Conservation (phyloP, 805 yeast species). For the Candida ovalis region DNA sequence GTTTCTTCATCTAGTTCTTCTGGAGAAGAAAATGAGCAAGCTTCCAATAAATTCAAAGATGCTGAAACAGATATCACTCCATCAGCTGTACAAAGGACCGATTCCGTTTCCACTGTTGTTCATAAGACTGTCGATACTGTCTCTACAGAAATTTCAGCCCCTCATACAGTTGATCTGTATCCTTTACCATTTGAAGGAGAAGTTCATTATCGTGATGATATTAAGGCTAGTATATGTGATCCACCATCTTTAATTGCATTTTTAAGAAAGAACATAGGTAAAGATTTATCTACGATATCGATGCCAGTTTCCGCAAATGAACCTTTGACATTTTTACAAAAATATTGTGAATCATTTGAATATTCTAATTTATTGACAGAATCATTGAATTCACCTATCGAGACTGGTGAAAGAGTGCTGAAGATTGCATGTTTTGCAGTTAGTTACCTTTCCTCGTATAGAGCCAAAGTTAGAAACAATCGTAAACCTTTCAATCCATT, state of each 20-base stretch:
- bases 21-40: neutral
- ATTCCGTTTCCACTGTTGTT: neutral
- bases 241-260: conserved; percentile 84
- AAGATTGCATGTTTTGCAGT: conserved; percentile 81
- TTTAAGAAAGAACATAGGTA: conserved; percentile 87
- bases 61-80: neutral
- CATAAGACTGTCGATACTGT: neutral
- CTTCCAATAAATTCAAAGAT: neutral
- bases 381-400: conserved; percentile 47
- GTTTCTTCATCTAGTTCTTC: conserved; percentile 1
- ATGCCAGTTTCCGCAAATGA: conserved; percentile 96
- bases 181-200: conserved; percentile 57
- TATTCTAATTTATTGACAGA: conserved; percentile 63
- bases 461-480: conserved; percentile 69
- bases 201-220: conserved; percentile 53
- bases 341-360: conserved; percentile 76
- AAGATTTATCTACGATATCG: conserved; percentile 77
- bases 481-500: conserved; percentile 95
- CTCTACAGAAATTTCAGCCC: neutral
- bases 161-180: conserved; percentile 39
- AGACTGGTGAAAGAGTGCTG: conserved; percentile 55
- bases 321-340: conserved; percentile 80
- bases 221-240: conserved; percentile 52
- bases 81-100: neutral
- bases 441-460: conserved; percentile 62